Evolutionary conservation across 441 rosid genomes (phyloP), one percentile per base, ranked within the genome.

Genomic region (Lepidium campestre): DNA sequence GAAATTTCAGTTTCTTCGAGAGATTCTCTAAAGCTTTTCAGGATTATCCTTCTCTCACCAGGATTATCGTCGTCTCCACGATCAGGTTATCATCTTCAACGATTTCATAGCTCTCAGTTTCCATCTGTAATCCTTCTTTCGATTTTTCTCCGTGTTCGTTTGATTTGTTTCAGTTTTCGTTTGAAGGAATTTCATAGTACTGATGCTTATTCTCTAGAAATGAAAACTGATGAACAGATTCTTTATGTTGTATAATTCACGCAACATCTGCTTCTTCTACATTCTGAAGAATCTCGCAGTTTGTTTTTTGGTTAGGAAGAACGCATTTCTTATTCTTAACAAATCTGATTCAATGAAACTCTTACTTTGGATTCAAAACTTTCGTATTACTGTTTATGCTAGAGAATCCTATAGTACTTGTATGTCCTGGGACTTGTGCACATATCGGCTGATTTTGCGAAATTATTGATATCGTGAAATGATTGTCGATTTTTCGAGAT

Each of bases 1-100:
- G 82, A 45, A 80, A 44, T 15, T 85, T 83, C 62, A 81, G 74
- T 54, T 20, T 89, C 68, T 83, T 70, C 72, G 77, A 81, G 69
- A 72, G 88, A 73, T 65, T 84, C 74, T 82, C 96, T 11, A 82
- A 81, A 73, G 84, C 87, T 42, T 86, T 85, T 68, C 82, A 80
- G 40, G 96, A 85, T 39, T 56, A 80, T 71, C 87, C 97, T 68
- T 79, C 80, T 25, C 77, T 91, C 68, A 77, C 97, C 40, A 82
- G 85, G 71, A 74, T 91, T 20, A 4, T 91, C 69, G 78, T 91
- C 56, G 73, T 91, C 80, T 87, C 88, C 85, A 72, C 97, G 34
- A 77, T 94, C 78, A 82, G 99, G 99, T 91, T 15, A 14, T 15
- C 46, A 15, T 72, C 49, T 50, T 65, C 66, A 1, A 10, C 55